These are phyloP conservation scores for Russula griseocarnosa DNA, from an alignment of 768 basidiomycete species.

Conservation along the genomic window DNA sequence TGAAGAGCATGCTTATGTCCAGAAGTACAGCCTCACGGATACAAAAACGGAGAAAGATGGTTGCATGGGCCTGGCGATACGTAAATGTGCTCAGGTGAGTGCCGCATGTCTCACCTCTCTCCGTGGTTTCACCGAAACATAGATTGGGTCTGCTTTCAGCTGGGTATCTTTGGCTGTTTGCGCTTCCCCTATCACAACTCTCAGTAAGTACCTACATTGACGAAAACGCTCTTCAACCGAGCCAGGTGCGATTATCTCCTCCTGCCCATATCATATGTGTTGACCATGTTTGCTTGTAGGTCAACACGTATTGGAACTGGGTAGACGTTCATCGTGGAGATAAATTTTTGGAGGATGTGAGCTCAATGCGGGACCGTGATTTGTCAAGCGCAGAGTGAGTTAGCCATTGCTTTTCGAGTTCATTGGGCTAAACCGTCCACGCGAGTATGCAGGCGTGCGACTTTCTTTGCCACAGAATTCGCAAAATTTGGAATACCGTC, in stretches of 20 bases:
- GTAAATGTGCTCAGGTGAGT: conserved; percentile 22
- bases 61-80: conserved; percentile 12
- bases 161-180: conserved; percentile 82
- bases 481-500: conserved; percentile 67
- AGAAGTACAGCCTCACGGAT: conserved; percentile 16
- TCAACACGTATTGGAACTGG: conserved; percentile 91
- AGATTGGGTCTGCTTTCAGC: conserved; percentile 56
- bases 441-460: conserved; percentile 52
- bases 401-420: conserved; percentile 2
- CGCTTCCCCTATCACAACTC: conserved; percentile 63
- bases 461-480: conserved; percentile 61
- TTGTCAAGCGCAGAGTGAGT: conserved; percentile 69
- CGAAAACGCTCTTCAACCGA: conserved; percentile 94
- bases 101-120: background rate
- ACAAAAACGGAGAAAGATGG: conserved; percentile 20
- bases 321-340: conserved; percentile 85
- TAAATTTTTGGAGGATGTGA: conserved; percentile 66
- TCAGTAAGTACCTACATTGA: conserved; percentile 78
- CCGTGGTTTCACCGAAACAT: conserved; percentile 11
- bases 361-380: conserved; percentile 57
- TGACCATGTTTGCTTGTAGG: conserved; percentile 44
- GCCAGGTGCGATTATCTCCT: conserved; percentile 54
- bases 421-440: conserved; percentile 5
- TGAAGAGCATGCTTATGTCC: conserved; percentile 6
- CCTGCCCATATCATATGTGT: background rate